Percentiles rank a stretch among this genome's conserved stretches.
phyloP scores from a whole-genome alignment of 192 early-diverging fungal species.

The Chytriomyces confervae region DNA sequence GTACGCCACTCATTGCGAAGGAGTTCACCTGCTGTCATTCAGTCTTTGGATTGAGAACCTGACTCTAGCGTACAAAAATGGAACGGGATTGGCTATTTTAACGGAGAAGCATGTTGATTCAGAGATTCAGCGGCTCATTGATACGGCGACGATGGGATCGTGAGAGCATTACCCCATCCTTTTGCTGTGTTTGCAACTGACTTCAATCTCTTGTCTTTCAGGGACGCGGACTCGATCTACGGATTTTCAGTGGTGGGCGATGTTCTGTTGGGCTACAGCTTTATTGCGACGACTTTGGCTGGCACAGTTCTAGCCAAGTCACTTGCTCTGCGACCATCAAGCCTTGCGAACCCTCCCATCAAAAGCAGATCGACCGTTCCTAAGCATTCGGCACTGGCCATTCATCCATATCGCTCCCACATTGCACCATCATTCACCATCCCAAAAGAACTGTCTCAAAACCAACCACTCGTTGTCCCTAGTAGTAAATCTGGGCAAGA shows the following conservation, averaged over 20 bases:
- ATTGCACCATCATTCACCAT: constrained; percentile 23
- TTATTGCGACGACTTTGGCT: not conserved
- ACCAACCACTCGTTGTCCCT: constrained; percentile 4
- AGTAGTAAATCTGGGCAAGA: not conserved
- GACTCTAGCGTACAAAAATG: not conserved
- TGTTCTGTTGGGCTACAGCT: constrained; percentile 23
- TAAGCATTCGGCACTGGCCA: not conserved
- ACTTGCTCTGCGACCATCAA: not conserved
- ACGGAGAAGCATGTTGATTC: constrained; percentile 6
- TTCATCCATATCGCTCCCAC: not conserved
- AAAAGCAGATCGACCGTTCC: not conserved
- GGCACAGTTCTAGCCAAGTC: not conserved
- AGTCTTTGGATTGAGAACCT: constrained; percentile 18
- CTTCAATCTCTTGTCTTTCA: too few species aligned
- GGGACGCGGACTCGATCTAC: not conserved
- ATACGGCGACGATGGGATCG: not conserved
- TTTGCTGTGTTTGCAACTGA: too few species aligned
- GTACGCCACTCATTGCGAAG: constrained; percentile 4
- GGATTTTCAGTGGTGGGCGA: constrained; percentile 21
- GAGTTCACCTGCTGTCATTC: constrained; percentile 17
- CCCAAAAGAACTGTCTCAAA: constrained; percentile 7
- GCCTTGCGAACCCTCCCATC: not conserved
- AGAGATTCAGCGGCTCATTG: constrained; percentile 18
- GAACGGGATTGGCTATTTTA: not conserved
- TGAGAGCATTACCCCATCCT: not conserved